A percentile compares a stretch with the other conserved stretches of the same genome.
Evolutionary conservation across 2,329 filamentous ascomycete genomes (phyloP).

Genomic region (Magnaporthiopsis incrustans): DNA sequence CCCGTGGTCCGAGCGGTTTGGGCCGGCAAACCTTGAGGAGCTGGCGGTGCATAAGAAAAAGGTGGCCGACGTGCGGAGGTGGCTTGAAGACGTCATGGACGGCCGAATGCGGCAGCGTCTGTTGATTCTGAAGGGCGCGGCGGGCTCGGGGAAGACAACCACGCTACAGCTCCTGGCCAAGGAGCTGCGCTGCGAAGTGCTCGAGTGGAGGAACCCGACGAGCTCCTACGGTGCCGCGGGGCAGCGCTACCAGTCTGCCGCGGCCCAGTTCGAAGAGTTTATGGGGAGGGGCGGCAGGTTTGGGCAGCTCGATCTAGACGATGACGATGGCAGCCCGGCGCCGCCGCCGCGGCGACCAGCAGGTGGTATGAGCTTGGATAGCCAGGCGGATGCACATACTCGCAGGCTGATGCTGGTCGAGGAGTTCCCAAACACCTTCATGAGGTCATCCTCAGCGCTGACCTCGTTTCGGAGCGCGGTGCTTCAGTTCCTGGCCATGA

Average conservation of each 20-base stretch:
- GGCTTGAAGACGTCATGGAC: conserved; percentile 68
- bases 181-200: conserved; percentile 66
- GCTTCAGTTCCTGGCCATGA: conserved; percentile 63
- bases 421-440: conserved; percentile 73
- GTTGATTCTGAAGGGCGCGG: conserved; percentile 80
- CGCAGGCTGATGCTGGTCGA: conserved; percentile 63
- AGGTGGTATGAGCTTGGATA: conserved; percentile 1
- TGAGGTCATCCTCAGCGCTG: conserved; percentile 54
- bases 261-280: conserved; percentile 87
- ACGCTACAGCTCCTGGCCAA: conserved; percentile 72
- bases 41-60: conserved; percentile 94
- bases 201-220: conserved; percentile 86
- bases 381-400: conserved; percentile 6
- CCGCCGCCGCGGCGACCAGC: conserved; percentile 7
- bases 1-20: conserved; percentile 85
- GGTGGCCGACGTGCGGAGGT: conserved; percentile 73
- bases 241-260: conserved; percentile 60
- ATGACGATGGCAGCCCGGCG: conserved; percentile 18
- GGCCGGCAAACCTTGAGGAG: conserved; percentile 67
- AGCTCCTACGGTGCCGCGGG: conserved; percentile 43
- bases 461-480: conserved; percentile 68
- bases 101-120: conserved; percentile 62
- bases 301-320: conserved; percentile 37
- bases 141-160: conserved; percentile 88
- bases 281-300: conserved; percentile 75